Evolutionary conservation across 2,329 filamentous ascomycete species (phyloP).

Genomic region (Botrytis pseudocinerea): DNA sequence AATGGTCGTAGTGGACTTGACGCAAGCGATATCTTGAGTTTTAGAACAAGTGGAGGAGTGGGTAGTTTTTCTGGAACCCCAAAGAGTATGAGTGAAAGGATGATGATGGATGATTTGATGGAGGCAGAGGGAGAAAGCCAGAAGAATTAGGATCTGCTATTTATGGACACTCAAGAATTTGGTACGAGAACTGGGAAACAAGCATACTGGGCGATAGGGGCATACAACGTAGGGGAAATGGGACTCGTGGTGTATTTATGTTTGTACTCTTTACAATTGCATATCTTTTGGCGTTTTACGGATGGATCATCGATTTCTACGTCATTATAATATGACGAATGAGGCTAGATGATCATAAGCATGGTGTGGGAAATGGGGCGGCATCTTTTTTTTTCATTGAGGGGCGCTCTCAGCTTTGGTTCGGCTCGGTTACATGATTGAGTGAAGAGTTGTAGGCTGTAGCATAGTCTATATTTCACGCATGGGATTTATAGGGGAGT

Average conservation of each 20-base stretch:
- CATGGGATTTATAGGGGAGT: neutral
- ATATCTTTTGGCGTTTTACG: constrained; percentile 11
- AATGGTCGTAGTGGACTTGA: constrained; percentile 38
- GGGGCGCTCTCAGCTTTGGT: neutral
- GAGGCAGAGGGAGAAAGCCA: constrained; percentile 27
- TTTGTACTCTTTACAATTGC: constrained; percentile 13
- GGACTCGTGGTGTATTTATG: constrained; percentile 10
- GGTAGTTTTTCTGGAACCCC: constrained; percentile 35
- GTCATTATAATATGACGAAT: neutral
- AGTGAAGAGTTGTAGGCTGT: neutral
- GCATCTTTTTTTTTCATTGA: neutral
- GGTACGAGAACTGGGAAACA: neutral
- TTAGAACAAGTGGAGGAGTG: constrained; percentile 30
- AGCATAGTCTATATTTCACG: constrained; percentile 5
- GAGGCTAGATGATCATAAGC: neutral
- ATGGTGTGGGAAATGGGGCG: neutral
- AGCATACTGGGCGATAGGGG: neutral
- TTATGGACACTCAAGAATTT: neutral
- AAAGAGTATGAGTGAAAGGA: constrained; percentile 39
- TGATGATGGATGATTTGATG: constrained; percentile 39
- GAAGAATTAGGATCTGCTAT: neutral
- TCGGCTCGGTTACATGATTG: neutral
- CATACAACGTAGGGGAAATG: neutral
- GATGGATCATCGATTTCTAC: neutral
- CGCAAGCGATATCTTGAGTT: constrained; percentile 35